Evolutionary conservation across 2,329 filamentous ascomycete genomes (phyloP).

Genomic region (Botrytis elliptica): DNA sequence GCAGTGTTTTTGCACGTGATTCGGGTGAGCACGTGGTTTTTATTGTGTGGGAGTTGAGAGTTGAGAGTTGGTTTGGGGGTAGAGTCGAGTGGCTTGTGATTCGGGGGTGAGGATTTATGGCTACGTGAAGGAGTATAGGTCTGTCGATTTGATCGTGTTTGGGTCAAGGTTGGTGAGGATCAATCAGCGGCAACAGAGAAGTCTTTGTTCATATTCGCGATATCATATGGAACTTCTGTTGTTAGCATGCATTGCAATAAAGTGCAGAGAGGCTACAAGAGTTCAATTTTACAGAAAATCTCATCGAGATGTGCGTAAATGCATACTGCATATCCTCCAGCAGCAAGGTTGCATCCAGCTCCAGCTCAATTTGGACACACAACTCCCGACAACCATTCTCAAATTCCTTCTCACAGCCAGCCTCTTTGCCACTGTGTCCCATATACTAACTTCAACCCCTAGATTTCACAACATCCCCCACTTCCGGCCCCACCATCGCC

Average conservation of each 20-base stretch:
- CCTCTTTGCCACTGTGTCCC: background rate
- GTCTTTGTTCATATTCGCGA: background rate
- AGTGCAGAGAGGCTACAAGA: background rate
- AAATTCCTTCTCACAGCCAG: background rate
- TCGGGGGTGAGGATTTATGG: no score
- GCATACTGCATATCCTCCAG: background rate
- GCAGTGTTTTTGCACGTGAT: slow-evolving; percentile 57
- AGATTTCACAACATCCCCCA: slow-evolving; percentile 62
- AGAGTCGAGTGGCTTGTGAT: background rate
- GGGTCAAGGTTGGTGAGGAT: background rate
- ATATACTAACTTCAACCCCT: background rate
- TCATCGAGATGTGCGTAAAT: background rate
- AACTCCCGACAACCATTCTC: background rate
- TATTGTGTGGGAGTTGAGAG: background rate
- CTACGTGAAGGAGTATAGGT: accelerated
- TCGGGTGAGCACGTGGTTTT: slow-evolving; percentile 47
- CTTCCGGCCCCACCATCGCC: slow-evolving; percentile 57
- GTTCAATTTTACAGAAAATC: background rate
- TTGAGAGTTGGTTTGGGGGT: background rate
- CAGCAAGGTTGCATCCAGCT: background rate
- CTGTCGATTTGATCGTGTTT: background rate
- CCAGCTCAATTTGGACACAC: background rate
- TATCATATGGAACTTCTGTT: background rate
- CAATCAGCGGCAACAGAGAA: background rate
- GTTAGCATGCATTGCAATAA: background rate